These are phyloP conservation scores for Pseudozyma hubeiensis DNA, from an alignment of 1,284 basidiomycete species.

Conservation along the genomic window DNA sequence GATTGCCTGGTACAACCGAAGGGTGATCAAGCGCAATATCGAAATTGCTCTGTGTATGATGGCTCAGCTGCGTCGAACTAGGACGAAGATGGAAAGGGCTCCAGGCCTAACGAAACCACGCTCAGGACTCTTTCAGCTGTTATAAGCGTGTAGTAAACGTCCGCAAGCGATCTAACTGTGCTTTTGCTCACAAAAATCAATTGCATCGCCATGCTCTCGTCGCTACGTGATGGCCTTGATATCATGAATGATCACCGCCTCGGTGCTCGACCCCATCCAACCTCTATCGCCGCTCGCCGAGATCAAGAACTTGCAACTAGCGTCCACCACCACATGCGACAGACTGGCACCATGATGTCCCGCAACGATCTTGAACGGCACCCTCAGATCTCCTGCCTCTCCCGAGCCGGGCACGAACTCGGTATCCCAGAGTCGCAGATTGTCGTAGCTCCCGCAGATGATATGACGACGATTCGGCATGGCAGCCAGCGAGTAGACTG, in stretches of 20 bases:
- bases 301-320: slow-evolving; percentile 84
- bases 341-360: slow-evolving; percentile 95
- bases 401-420: slow-evolving; percentile 73
- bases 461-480: slow-evolving; percentile 91
- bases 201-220: no score
- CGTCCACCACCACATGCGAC: slow-evolving; percentile 89
- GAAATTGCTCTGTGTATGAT: no score
- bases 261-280: slow-evolving; percentile 74
- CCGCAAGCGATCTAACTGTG: no score
- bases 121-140: no score
- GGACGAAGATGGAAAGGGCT: no score
- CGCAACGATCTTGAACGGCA: slow-evolving; percentile 88
- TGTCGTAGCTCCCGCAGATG: slow-evolving; percentile 90
- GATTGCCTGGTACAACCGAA: no score
- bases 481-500: slow-evolving; percentile 87
- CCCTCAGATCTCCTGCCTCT: slow-evolving; percentile 72
- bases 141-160: no score
- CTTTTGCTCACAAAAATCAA: no score
- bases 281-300: slow-evolving; percentile 93
- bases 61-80: no score
- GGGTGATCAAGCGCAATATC: no score
- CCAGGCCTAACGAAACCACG: no score
- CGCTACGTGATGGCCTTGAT: slow-evolving; percentile 37
- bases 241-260: slow-evolving; percentile 64
- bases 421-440: slow-evolving; percentile 92